Base-by-base conservation (phyloP, 208 protist genomes). In the Trypanosomatidae sp. region DNA sequence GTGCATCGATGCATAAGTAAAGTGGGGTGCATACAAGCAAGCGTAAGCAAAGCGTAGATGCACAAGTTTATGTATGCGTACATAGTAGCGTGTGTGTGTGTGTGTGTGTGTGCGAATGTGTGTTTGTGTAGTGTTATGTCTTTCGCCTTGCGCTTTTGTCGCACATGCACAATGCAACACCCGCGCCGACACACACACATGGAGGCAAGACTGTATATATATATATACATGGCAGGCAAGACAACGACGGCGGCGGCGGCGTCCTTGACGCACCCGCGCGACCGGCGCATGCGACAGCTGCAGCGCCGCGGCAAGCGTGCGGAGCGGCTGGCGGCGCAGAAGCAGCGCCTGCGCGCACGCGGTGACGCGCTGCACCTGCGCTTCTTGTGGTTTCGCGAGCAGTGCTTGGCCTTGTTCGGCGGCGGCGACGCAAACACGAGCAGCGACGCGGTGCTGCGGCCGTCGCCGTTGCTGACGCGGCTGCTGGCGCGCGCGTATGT, bases 311-410 rank as follows among this genome's bases (percentile, higher is more conserved):
- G 71, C 49, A 69, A 71, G 39, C 69, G 77, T 23, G 48, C 52
- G 19, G 20, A 59, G 21, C 44, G 61, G 0, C 38, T 80, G n/a
- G 49, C 50, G 22, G 39, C 25, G 25, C 58, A 72, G 23, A 71
- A 78, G 30, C 53, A 48, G 23, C 39, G 48, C 13, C 66, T 65
- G 22, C 56, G 67, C 44, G 40, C 51, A 18, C 55, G 68, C 45
- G 25, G 70, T 16, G 28, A 60, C 21, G 53, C 68, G 43, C 66
- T 67, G 15, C 47, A 61, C 19, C 45, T 70, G 13, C 75, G 76
- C 24, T 78, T 75, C 43, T 69, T 66, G 20, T 91, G 82, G 77
- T 87, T 91, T 39, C 69, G 76, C 10, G 67, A 80, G 48, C 76
- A 85, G 59, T 81, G 71, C 43, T 32, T 68, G 4, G 54, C 70